Evolutionary conservation across 1,284 basidiomycete species (phyloP).

Genomic region (Naganishia sp.): DNA sequence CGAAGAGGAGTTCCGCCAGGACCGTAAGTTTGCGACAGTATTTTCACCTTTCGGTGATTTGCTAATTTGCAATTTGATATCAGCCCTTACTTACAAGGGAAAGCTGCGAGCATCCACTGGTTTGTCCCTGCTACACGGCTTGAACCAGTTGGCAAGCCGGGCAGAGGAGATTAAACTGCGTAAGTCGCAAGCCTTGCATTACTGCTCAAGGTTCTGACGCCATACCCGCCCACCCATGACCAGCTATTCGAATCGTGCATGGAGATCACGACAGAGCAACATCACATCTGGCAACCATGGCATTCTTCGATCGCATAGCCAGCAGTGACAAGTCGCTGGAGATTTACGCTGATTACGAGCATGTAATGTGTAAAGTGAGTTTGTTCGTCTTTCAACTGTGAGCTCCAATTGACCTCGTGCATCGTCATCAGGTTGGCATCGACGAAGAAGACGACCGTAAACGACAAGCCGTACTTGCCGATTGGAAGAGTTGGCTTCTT

Average conservation of each 20-base stretch:
- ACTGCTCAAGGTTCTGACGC: slow-evolving; percentile 6
- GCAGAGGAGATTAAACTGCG: slow-evolving; percentile 50
- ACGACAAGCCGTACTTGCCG: slow-evolving; percentile 51
- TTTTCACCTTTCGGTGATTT: slow-evolving; percentile 15
- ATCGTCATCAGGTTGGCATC: slow-evolving; percentile 45
- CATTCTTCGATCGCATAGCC: slow-evolving; percentile 53
- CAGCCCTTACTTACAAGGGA: slow-evolving; percentile 57
- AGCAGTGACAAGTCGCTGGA: slow-evolving; percentile 54
- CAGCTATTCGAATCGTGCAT: slow-evolving; percentile 57
- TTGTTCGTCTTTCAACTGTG: neutral
- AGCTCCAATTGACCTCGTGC: slow-evolving; percentile 35
- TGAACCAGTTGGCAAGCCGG: slow-evolving; percentile 50
- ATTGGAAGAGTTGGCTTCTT: slow-evolving; percentile 52
- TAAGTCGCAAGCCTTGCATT: slow-evolving; percentile 35
- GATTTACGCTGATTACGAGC: slow-evolving; percentile 59
- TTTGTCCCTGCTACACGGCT: slow-evolving; percentile 55
- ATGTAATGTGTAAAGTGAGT: slow-evolving; percentile 52
- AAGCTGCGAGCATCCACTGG: slow-evolving; percentile 57
- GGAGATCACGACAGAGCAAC: slow-evolving; percentile 57
- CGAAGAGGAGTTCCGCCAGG: slow-evolving; percentile 53
- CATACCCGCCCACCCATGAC: neutral
- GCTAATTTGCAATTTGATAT: slow-evolving; percentile 29
- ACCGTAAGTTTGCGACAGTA: slow-evolving; percentile 44
- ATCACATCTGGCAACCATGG: slow-evolving; percentile 51
- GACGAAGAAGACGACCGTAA: slow-evolving; percentile 53